A percentile compares a stretch with the other conserved stretches of the same genome.
phyloP scores from a whole-genome alignment of 2,329 filamentous ascomycete genomes.

The Exutisphaerella laricina region DNA sequence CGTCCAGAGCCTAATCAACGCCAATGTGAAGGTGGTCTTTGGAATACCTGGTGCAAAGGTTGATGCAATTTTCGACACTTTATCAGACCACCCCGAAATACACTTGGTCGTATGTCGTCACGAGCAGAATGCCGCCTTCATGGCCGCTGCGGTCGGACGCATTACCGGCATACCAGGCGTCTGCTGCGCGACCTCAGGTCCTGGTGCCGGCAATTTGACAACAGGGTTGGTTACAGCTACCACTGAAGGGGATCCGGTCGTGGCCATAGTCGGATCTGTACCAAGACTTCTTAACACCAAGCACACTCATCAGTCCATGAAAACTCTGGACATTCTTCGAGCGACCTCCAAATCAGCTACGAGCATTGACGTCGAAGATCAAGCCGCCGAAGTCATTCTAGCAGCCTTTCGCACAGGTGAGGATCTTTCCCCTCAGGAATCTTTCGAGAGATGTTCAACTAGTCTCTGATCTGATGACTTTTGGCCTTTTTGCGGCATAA shows the following conservation, averaged over 20 bases:
- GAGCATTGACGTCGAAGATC: slow-evolving; percentile 43
- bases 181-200: slow-evolving; percentile 45
- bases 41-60: slow-evolving; percentile 42
- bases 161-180: slow-evolving; percentile 45
- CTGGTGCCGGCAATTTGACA: slow-evolving; percentile 44
- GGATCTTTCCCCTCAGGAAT: too few relatives aligned
- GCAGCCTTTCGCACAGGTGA: slow-evolving; percentile 42
- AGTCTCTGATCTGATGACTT: too few relatives aligned
- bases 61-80: slow-evolving; percentile 45
- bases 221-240: slow-evolving; percentile 46
- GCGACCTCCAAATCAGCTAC: slow-evolving; percentile 43
- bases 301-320: slow-evolving; percentile 46
- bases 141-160: slow-evolving; percentile 44
- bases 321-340: slow-evolving; percentile 40
- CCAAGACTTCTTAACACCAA: slow-evolving; percentile 41
- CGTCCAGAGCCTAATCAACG: slow-evolving; percentile 35
- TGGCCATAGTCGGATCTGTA: slow-evolving; percentile 47
- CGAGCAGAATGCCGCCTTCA: slow-evolving; percentile 49
- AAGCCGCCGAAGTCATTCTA: slow-evolving; percentile 45
- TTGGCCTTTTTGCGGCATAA: too few relatives aligned
- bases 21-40: slow-evolving; percentile 44
- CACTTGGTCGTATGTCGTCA: slow-evolving; percentile 44
- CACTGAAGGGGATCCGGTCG: slow-evolving; percentile 45
- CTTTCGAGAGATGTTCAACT: too few relatives aligned
- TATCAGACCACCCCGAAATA: slow-evolving; percentile 45